Base-by-base conservation (phyloP, 805 yeast genomes). In the Candida glaebosa region DNA sequence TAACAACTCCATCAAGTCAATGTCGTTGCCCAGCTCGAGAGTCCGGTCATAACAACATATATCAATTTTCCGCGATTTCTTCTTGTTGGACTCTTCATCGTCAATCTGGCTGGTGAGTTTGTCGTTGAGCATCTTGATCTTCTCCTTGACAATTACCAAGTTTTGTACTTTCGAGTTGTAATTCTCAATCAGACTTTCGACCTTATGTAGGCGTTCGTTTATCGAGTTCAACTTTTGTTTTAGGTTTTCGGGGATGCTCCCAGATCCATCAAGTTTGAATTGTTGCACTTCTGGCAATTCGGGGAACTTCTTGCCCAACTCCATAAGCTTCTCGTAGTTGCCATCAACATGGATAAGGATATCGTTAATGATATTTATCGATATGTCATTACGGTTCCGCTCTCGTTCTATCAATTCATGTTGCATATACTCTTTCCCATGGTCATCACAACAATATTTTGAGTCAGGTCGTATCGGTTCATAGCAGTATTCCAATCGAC, bases 401-500 rank as follows among this genome's bases (percentile, higher is more conserved):
- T 16, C 31, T 3, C 37, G 9, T 12, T 45, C 37, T 18, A 61
- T 26, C 18, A 73, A 42, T 33, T 53, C 44, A 18, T 49, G 45
- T 35, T 50, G 54, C 60, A 77, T 63, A 47, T 60, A 82, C 44
- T 36, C 54, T 38, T 26, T 41, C 3, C 95, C 96, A 60, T 90
- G 96, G 18, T 76, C 85, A 16, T 71, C 73, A 12, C 79, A 63
- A 57, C 97, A 89, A 56, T 85, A 89, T 58, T 89, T 87, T 25
- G 88, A 52, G n/a, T 50, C 59, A 17, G 54, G 51, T 1, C 56
- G 61, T 3, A 81, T 77, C 0, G 89, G 83, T 31, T 71, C 65
- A 37, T 52, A 71, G 55, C 97, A 89, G 1, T 54, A 58, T 1
- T 58, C 54, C 9, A 84, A 40, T 19, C 91, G 70, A 57, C 97